These are phyloP conservation scores for Clonostachys chloroleuca DNA, from an alignment of 2,329 filamentous ascomycete genomes.

Conservation along the genomic window DNA sequence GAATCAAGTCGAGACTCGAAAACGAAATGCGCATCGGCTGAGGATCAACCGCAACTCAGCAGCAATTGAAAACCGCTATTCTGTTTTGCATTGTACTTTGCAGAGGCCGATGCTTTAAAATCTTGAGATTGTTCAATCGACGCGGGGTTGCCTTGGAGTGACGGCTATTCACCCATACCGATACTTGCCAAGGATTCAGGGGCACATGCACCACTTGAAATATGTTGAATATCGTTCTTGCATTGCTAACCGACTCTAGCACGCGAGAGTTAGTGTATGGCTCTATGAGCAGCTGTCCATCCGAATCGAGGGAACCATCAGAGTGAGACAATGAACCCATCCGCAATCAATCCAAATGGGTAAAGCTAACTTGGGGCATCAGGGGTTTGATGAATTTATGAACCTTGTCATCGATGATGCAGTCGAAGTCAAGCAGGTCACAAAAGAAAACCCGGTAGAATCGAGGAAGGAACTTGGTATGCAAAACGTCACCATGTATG, in stretches of 20 bases:
- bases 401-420: conserved; percentile 96
- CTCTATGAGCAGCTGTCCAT: conserved; percentile 93
- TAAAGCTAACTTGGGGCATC: not conserved
- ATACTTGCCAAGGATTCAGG: too few species aligned
- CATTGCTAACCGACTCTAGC: not conserved
- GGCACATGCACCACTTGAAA: too few species aligned
- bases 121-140: too few species aligned
- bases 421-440: conserved; percentile 81
- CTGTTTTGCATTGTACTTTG: too few species aligned
- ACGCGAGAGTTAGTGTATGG: conserved; percentile 83
- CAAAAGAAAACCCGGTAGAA: conserved; percentile 74
- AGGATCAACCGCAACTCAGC: too few species aligned
- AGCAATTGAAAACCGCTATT: too few species aligned
- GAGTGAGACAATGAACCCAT: conserved; percentile 55
- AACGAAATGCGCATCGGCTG: too few species aligned
- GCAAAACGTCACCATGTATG: conserved; percentile 8
- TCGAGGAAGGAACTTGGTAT: conserved; percentile 74
- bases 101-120: too few species aligned
- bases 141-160: too few species aligned
- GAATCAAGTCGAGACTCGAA: too few species aligned
- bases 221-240: too few species aligned
- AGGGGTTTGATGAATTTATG: conserved; percentile 99
- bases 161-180: too few species aligned
- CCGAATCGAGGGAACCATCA: conserved; percentile 93
- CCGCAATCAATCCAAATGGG: not conserved